These are phyloP conservation scores for Fomitopsis palustris DNA, from an alignment of 1,284 basidiomycete species.

Conservation along the genomic window DNA sequence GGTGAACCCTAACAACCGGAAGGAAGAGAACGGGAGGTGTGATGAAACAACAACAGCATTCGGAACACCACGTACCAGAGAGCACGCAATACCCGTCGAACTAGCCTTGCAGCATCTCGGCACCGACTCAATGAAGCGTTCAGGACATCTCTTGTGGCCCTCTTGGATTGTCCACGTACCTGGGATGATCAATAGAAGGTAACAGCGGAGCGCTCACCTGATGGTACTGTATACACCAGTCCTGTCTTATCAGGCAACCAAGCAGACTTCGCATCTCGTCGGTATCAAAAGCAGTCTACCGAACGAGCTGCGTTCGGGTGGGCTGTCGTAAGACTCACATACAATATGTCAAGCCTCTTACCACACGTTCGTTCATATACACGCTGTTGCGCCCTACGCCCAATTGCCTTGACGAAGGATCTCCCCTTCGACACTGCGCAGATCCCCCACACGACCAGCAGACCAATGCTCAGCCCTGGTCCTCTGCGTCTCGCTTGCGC, in stretches of 20 bases:
- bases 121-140: neutral
- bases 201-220: neutral
- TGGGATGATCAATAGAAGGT: neutral
- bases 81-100: neutral
- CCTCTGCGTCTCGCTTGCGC: constrained; percentile 78
- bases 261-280: neutral
- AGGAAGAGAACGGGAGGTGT: neutral
- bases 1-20: neutral
- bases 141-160: neutral
- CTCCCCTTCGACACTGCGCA: neutral
- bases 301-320: neutral
- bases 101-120: neutral
- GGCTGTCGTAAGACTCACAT: neutral
- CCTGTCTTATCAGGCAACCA: too few species aligned
- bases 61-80: neutral
- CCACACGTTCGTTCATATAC: constrained; percentile 8
- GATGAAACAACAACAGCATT: neutral
- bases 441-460: neutral
- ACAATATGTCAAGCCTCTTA: constrained; percentile 1
- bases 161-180: neutral
- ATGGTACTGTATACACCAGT: neutral
- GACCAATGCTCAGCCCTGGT: constrained; percentile 43
- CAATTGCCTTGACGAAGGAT: neutral
- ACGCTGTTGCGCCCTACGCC: neutral
- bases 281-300: neutral